Base-by-base conservation (phyloP, 345 rosid genomes). In the Camelina hispida region DNA sequence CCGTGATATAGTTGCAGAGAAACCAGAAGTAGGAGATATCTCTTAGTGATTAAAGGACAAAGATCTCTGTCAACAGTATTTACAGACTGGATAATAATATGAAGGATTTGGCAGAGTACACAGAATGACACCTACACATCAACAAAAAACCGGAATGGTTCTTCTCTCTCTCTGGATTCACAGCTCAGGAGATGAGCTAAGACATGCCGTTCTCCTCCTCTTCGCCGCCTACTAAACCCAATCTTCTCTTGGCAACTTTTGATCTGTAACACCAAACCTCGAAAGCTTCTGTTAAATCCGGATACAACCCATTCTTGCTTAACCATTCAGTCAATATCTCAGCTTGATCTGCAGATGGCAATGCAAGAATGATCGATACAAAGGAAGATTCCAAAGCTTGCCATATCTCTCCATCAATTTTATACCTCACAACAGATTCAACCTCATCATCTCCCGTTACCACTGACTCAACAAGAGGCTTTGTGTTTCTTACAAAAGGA, bases 211-310 rank as follows among this genome's bases (percentile, higher is more conserved):
- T 78, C 35, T 68, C 77, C 10, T 78, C 73, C 34, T 66, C 75
- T 69, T 78, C 72, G 9, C 71, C 82, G 4, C n/a, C 66, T 1
- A 78, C 2, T 43, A 76, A 69, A 23, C 86, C 87, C 51, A 91
- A 76, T 71, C 89, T 88, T 78, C 89, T 87, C 86, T 81, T 85
- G 30, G 96, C 91, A 18, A 86, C 87, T 82, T 89, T 91, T 65
- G 96, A 84, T 79, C 95, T 81, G 75, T 81, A 87, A 81, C 97
- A 89, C 98, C 97, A 94, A 51, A 84, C 84, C 77, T 94, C 97
- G 68, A 91, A 91, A 53, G 91, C 98, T 80, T 94, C 96, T 0
- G 95, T 88, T 71, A 94, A 81, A 80, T 94, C 96, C 14, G 97
- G 98, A 85, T 91, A 94, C 68, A 82, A 76, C 55, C 85, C 84